phyloP scores from a whole-genome alignment of 2,329 filamentous ascomycete genomes.

The Fusarium nurragi region DNA sequence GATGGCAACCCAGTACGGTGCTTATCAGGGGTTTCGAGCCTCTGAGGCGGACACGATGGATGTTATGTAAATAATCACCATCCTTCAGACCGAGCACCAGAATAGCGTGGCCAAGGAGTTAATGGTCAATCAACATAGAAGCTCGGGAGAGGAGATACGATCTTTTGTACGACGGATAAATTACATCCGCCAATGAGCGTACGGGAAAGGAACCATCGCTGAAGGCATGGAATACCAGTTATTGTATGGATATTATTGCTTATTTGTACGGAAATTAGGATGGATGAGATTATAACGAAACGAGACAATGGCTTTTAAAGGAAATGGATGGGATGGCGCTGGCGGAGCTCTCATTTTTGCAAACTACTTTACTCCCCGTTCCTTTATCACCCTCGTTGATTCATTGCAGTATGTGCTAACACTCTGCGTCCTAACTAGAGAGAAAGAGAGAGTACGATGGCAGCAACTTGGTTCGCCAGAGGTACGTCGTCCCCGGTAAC shows the following conservation, averaged over 20 bases:
- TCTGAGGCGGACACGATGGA: conserved; percentile 62
- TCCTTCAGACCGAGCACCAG: conserved; percentile 17
- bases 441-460: conserved; percentile 28
- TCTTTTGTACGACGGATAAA: conserved; percentile 8
- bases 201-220: conserved; percentile 2
- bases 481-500: conserved; percentile 37
- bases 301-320: conserved; percentile 19
- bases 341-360: conserved; percentile 32
- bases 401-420: conserved; percentile 40
- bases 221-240: conserved; percentile 15
- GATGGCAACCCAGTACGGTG: conserved; percentile 76
- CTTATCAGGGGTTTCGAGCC: conserved; percentile 60
- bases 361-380: conserved; percentile 35
- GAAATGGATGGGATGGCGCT: conserved; percentile 29
- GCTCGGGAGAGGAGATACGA: conserved; percentile 4
- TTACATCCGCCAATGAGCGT: neutral
- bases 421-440: conserved; percentile 12
- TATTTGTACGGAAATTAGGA: conserved; percentile 22
- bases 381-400: conserved; percentile 1
- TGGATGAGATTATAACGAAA: conserved; percentile 27
- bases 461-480: conserved; percentile 27
- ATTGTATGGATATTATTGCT: conserved; percentile 23
- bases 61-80: conserved; percentile 49
- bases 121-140: conserved; percentile 17
- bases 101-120: conserved; percentile 24